Conservation (phyloP, 2,329 filamentous ascomycete genomes). For the Hypoxylon sp. region DNA sequence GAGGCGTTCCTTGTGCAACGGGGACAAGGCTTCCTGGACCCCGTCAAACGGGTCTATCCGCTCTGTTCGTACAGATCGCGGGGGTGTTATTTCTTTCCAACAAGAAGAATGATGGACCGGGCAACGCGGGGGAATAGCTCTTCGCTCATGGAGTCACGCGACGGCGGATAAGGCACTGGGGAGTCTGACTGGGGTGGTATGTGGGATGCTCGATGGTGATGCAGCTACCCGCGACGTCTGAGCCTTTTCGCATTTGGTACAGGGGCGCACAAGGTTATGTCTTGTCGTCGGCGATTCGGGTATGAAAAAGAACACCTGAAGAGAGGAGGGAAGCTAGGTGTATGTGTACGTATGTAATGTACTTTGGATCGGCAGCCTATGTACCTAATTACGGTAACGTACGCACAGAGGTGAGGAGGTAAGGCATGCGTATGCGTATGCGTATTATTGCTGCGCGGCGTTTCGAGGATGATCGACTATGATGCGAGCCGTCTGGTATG, state of each 20-base stretch:
- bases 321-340: constrained; percentile 25
- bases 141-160: constrained; percentile 54
- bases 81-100: constrained; percentile 48
- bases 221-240: constrained; percentile 55
- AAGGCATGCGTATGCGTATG: constrained; percentile 41
- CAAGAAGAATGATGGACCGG: constrained; percentile 47
- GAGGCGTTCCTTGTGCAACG: constrained; percentile 54
- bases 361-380: constrained; percentile 37
- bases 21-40: constrained; percentile 46
- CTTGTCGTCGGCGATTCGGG: constrained; percentile 50
- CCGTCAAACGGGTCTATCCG: constrained; percentile 51
- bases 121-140: constrained; percentile 50
- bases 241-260: constrained; percentile 55
- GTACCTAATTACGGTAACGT: constrained; percentile 36
- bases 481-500: constrained; percentile 40
- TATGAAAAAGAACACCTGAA: constrained; percentile 40
- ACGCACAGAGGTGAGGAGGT: constrained; percentile 13
- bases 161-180: constrained; percentile 56
- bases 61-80: constrained; percentile 50
- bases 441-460: constrained; percentile 41
- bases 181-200: constrained; percentile 54
- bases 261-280: constrained; percentile 45
- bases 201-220: constrained; percentile 55
- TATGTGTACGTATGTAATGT: constrained; percentile 30
- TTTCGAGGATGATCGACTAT: constrained; percentile 41